Conservation (phyloP, 2,329 filamentous ascomycete genomes). For the Beauveria asiatica region DNA sequence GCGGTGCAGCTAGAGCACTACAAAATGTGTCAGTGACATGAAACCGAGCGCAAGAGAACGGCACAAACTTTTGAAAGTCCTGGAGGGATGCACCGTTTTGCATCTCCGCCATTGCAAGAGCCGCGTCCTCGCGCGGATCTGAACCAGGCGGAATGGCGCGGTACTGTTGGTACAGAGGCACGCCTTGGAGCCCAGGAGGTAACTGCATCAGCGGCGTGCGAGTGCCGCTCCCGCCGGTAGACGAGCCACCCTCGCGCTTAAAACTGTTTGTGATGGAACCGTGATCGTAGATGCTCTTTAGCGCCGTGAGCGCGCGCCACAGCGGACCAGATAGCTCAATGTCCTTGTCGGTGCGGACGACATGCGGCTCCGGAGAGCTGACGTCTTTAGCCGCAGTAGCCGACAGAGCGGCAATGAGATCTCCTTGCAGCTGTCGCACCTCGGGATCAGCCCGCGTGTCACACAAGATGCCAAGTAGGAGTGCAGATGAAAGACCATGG, state of each 20-base stretch:
- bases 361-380: constrained; percentile 43
- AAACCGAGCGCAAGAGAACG: not conserved
- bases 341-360: constrained; percentile 48
- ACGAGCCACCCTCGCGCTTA: constrained; percentile 41
- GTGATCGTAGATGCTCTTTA: constrained; percentile 60
- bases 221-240: constrained; percentile 36
- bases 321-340: constrained; percentile 55
- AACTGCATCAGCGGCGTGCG: constrained; percentile 31
- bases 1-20: constrained; percentile 28
- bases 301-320: constrained; percentile 49
- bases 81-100: constrained; percentile 45
- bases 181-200: constrained; percentile 17
- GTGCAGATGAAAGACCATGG: constrained; percentile 56
- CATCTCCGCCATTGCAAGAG: constrained; percentile 57
- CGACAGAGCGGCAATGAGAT: constrained; percentile 54
- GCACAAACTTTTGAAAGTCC: constrained; percentile 36
- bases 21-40: constrained; percentile 14
- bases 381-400: constrained; percentile 56
- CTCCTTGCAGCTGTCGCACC: constrained; percentile 54
- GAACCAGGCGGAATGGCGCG: constrained; percentile 23
- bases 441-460: constrained; percentile 57
- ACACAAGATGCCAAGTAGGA: constrained; percentile 54
- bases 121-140: constrained; percentile 52
- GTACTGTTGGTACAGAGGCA: constrained; percentile 18
- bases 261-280: constrained; percentile 46